A percentile compares a stretch with the other conserved stretches of the same genome.
Evolutionary conservation across 2,329 filamentous ascomycete genomes (phyloP).

Genomic region (Calonectria pauciramosa): DNA sequence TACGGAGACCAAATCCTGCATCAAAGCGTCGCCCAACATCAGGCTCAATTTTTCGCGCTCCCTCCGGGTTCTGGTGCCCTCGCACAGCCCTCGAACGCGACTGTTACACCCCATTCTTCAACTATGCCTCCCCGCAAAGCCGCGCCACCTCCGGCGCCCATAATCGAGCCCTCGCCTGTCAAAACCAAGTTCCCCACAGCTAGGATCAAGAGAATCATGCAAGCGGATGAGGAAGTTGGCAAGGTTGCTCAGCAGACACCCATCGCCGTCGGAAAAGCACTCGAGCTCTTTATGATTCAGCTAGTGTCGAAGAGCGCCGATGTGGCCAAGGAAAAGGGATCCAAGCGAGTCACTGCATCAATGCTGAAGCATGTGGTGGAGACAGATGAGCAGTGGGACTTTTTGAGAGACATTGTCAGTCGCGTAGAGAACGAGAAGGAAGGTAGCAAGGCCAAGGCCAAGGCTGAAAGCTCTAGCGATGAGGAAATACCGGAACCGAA

Average conservation of each 20-base stretch:
- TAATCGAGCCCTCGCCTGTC: conserved; percentile 77
- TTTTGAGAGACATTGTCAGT: conserved; percentile 89
- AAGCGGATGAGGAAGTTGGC: conserved; percentile 97
- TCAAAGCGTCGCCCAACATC: conserved; percentile 23
- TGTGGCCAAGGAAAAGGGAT: conserved; percentile 84
- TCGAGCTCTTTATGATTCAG: conserved; percentile 98
- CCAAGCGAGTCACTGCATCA: conserved; percentile 88
- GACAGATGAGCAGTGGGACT: conserved; percentile 94
- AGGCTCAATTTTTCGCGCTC: conserved; percentile 36
- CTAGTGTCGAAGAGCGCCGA: conserved; percentile 90
- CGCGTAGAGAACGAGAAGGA: conserved; percentile 78
- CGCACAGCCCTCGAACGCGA: conserved; percentile 26
- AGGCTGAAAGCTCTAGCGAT: conserved; percentile 67
- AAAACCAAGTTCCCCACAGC: conserved; percentile 97
- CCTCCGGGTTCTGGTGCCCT: conserved; percentile 18
- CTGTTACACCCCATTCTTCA: conserved; percentile 26
- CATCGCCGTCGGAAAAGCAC: conserved; percentile 93
- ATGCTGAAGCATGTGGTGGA: conserved; percentile 94
- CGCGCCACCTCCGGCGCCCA: conserved; percentile 53
- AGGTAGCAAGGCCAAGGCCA: conserved; percentile 56
- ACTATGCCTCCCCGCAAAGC: conserved; percentile 54
- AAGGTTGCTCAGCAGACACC: conserved; percentile 98
- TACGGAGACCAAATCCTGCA: conserved; percentile 32
- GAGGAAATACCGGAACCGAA: conserved; percentile 63
- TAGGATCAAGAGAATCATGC: conserved; percentile 99